Base-by-base conservation (phyloP, 2,329 filamentous ascomycete genomes). In the Cladosporium cucumerinum region DNA sequence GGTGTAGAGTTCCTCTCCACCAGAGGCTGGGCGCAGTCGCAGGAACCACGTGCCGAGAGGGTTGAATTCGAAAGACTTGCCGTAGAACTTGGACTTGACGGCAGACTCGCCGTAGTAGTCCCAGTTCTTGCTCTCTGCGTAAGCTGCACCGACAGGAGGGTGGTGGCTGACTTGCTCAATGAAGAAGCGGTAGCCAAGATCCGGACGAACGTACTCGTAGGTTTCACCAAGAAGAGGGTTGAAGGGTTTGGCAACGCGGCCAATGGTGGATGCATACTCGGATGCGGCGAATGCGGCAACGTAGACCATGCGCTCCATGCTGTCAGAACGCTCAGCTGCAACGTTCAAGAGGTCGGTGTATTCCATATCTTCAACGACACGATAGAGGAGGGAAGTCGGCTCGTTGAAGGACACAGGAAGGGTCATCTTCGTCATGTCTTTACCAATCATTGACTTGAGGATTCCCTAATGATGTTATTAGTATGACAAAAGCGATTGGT, bases 401-500 rank as follows among this genome's bases (percentile, higher is more conserved):
- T 99, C 95, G 79, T 99, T 99, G 82, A 99, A 98, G 0, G 95
- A 97, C 2, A 99, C 95, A 0, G 95, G 95, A 23, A 99, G 82
- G 0, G 95, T 98, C 94, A 99, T 99, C 82, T 96, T 98, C 43
- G 95, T 98, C 95, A 99, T 98, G 75, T 99, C 95, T 77, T 99
- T 98, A 68, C 95, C 95, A 78, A 99, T 97, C 95, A 99, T 98
- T 25, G 94, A 98, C 81, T 98, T 99, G 68, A 99, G 82, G 71
- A 99, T 97, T 70, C 90, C 90, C 93, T 97, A 69, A 1, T 26
- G 32, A 1, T 18, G 3, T 39, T 12, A 69, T 79, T 66, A 79
- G 46, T 62, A 61, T 57, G 14, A 64, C 23, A 18, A 58, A 11
- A 26, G 23, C 21, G 16, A 23, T 57, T n/a, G 12, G 23, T n/a